Percentiles rank a stretch among this genome's conserved stretches.
These are phyloP conservation scores for Podosphaera aphanis DNA, from an alignment of 2,329 filamentous ascomycete species.

Conservation along the genomic window DNA sequence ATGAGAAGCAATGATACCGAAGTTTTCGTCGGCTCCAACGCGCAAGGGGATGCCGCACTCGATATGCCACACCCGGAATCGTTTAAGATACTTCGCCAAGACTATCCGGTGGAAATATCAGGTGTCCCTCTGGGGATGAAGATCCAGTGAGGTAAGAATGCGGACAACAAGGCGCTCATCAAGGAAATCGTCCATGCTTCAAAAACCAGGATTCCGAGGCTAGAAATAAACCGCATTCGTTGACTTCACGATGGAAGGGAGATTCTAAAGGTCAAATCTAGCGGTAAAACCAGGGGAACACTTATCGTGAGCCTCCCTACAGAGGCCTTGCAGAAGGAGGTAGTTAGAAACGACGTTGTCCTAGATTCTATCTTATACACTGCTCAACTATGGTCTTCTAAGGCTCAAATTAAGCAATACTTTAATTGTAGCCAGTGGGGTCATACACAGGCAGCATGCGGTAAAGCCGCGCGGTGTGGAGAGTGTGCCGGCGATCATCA, in stretches of 20 bases:
- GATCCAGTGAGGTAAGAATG: background rate
- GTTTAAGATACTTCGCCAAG: background rate
- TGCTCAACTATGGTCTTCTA: background rate
- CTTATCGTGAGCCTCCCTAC: background rate
- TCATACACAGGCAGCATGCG: background rate
- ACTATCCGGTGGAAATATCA: background rate
- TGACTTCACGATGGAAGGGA: background rate
- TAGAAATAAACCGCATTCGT: background rate
- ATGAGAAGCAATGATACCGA: background rate
- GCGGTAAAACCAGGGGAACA: background rate
- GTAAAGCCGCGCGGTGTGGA: background rate
- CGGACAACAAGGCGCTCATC: background rate
- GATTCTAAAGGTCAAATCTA: background rate
- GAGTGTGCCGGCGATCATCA: background rate
- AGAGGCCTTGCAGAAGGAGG: background rate
- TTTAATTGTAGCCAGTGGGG: background rate
- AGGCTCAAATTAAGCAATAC: background rate
- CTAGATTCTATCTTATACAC: background rate
- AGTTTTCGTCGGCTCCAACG: background rate
- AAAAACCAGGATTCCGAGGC: background rate
- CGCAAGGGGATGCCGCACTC: background rate
- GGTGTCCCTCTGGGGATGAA: background rate
- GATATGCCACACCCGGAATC: background rate
- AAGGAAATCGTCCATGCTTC: background rate
- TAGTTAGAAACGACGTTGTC: background rate